These are phyloP conservation scores for Ganoderma meredithae DNA, from an alignment of 1,284 basidiomycete species.

Conservation along the genomic window DNA sequence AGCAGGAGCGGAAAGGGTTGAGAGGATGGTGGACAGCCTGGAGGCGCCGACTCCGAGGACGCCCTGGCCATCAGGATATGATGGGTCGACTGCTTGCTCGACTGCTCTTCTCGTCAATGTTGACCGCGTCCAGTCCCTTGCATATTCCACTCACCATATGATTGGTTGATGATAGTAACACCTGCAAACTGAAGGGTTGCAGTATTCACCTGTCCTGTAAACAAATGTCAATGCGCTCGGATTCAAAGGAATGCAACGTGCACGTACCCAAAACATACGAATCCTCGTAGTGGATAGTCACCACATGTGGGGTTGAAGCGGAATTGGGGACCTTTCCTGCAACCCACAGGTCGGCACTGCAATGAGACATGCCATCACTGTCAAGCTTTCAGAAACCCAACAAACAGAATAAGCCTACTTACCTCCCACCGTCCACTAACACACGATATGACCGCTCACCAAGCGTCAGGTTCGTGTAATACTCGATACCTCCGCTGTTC, in stretches of 20 bases:
- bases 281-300: constrained; percentile 56
- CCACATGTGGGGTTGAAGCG: constrained; percentile 31
- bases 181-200: constrained; percentile 60
- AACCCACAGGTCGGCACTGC: constrained; percentile 67
- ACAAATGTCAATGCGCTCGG: background rate
- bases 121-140: background rate
- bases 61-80: constrained; percentile 39
- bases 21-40: constrained; percentile 40
- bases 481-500: constrained; percentile 55
- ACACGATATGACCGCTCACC: constrained; percentile 54
- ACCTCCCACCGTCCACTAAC: constrained; percentile 76
- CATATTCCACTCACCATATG: constrained; percentile 57
- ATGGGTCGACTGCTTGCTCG: constrained; percentile 32
- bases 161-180: constrained; percentile 61
- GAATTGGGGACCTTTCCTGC: constrained; percentile 53
- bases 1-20: constrained; percentile 31
- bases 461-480: constrained; percentile 59
- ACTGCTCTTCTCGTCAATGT: constrained; percentile 27
- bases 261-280: constrained; percentile 52
- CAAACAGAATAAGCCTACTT: constrained; percentile 45
- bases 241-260: background rate
- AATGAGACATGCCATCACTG: background rate
- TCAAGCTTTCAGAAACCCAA: background rate
- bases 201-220: constrained; percentile 56
- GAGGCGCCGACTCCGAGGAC: constrained; percentile 50